Evolutionary conservation across 345 rosid genomes (phyloP), one percentile per base, ranked within the genome.

Genomic region (Bruguiera sexangula): DNA sequence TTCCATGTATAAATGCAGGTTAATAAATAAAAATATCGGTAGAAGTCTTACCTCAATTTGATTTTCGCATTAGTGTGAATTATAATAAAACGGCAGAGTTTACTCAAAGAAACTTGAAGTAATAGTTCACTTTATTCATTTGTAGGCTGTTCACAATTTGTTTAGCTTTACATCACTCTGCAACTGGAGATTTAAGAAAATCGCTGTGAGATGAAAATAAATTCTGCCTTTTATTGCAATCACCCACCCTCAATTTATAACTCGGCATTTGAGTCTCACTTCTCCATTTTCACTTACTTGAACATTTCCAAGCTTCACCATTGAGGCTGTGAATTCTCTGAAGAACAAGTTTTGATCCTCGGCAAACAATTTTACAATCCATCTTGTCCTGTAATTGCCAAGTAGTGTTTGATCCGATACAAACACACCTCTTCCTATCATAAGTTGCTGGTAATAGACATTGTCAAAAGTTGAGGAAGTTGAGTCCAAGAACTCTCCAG

Each of bases 231-330:
- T 7, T 7, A 43, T 36, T 24, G 29, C 54, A 30, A 20, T 24
- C 19, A 1, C 63, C 53, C 30, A 22, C 18, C 29, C 10, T 85
- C 63, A 92, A 43, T 87, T 92, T 6, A 80, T 75, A 21, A 70
- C 77, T 36, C 79, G 60, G 67, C 91, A 82, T n/a, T 85, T 78
- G 19, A 60, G 51, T 80, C 96, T 86, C 43, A 88, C 96, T 82
- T 93, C 85, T 39, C 96, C 90, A 2, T 68, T 69, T 78, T 86
- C 86, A 37, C 74, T 68, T 15, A 86, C 85, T 30, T 90, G 89
- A 34, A 86, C 82, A 78, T 84, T 88, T 69, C 96, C 93, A 53
- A 89, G 86, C 62, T 83, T 89, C 69, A 86, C 85, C 93, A 89
- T 90, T 5, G 96, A 83, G 57, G 77, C 72, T 3, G 81, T 85